Conservation (phyloP, 177 flowering plant genomes). For the Vitis hybrid region DNA sequence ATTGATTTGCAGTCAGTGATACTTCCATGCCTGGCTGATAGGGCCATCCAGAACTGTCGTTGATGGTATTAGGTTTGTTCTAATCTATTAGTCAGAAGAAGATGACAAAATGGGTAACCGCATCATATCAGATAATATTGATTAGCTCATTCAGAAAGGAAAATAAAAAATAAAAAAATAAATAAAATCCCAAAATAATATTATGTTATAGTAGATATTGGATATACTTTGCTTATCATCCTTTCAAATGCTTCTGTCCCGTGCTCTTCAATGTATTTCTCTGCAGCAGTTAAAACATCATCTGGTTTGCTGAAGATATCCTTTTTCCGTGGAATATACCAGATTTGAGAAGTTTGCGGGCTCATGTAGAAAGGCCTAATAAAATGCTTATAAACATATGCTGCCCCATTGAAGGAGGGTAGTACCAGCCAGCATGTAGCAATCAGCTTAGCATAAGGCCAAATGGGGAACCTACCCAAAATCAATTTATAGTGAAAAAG, state of each 20-base stretch:
- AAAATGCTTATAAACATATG: conserved; percentile 70
- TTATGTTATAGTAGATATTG: neutral
- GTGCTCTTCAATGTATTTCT: conserved; percentile 70
- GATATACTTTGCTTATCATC: conserved; percentile 60
- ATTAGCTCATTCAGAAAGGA: no score
- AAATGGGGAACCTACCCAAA: conserved; percentile 63
- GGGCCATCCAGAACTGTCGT: no score
- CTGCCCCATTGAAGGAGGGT: conserved; percentile 88
- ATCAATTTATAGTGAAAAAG: neutral
- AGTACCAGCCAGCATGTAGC: conserved; percentile 82
- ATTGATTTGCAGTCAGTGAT: no score
- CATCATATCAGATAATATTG: no score
- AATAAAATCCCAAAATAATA: neutral
- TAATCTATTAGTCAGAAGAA: no score
- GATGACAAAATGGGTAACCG: no score
- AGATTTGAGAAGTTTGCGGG: conserved; percentile 48
- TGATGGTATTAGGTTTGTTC: no score
- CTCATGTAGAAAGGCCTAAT: conserved; percentile 71
- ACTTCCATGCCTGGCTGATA: no score
- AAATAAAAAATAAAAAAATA: no score
- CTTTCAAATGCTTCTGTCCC: conserved; percentile 75
- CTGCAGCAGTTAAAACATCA: conserved; percentile 72
- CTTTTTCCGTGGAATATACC: conserved; percentile 72
- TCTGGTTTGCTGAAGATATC: conserved; percentile 58
- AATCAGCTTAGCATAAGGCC: conserved; percentile 75